Conservation (phyloP, 345 rosid genomes). For the Cardamine resedifolia region DNA sequence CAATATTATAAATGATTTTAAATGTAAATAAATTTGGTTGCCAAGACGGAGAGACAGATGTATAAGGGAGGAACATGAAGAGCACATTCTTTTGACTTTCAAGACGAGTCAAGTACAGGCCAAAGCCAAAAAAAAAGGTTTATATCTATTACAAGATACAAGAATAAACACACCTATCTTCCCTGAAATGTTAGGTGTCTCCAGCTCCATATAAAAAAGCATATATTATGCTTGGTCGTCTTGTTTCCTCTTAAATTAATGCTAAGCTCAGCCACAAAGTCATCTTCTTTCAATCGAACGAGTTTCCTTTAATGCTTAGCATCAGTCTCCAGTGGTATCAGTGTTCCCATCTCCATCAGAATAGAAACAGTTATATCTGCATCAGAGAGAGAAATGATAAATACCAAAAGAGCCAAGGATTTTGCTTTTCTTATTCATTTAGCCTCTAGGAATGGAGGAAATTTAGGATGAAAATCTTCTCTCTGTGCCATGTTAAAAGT, state of each 20-base stretch:
- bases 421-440: conserved; percentile 11
- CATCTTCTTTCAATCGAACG: conserved; percentile 5
- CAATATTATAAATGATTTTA: conserved; percentile 2
- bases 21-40: conserved; percentile 12
- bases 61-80: conserved; percentile 12
- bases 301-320: conserved; percentile 4
- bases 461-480: neutral
- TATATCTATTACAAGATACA: conserved; percentile 14
- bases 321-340: neutral
- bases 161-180: conserved; percentile 13
- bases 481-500: neutral
- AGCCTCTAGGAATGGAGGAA: neutral
- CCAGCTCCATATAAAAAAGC: conserved; percentile 25
- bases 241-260: neutral
- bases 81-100: conserved; percentile 28
- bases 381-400: conserved; percentile 2
- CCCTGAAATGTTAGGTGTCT: conserved; percentile 2
- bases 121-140: neutral
- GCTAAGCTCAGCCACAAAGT: conserved; percentile 2
- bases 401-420: neutral
- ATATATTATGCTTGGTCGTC: conserved; percentile 6
- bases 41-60: conserved; percentile 17
- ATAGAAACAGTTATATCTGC: conserved; percentile 11
- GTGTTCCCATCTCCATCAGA: conserved; percentile 5
- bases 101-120: conserved; percentile 20